Evolutionary conservation across 202 grass and related monocot species (phyloP), one percentile per base, ranked within the genome.

Genomic region (Bolboschoenoplectus hybrid): DNA sequence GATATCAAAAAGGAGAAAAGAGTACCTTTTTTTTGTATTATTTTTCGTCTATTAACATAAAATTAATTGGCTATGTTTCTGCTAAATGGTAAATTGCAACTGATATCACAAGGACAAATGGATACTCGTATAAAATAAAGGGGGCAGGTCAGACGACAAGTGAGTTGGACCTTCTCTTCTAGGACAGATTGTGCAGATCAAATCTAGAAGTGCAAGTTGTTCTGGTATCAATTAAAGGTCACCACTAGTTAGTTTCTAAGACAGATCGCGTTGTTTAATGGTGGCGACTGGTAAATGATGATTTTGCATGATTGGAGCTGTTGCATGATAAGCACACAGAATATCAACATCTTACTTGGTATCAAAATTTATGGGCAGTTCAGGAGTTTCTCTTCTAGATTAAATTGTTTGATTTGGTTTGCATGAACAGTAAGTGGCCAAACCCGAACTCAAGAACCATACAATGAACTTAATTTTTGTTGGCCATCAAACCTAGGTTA

Each of bases 351-450:
- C 81, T 97, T 91, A 1, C 88, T 95, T 82, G 93, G 81, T 72
- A 85, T 95, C 88, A 94, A 95, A 87, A 17, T 95, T 36, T 91
- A 92, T 44, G 91, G 95, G 32, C 95, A 97, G 87, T 95, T 93
- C 93, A 97, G 95, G 95, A 8, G 6, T 52, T 34, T 14, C 39
- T 5, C 32, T 8, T 14, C 26, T n/a, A 74, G 5, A 70, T 46
- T 38, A 17, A 38, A 6, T 50, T 85, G 63, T 1, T 61, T 2
- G 4, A 52, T 81, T 3, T 9, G 40, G 66, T 35, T 36, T 32
- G 50, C 32, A 13, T 7, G 43, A 75, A 50, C 35, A 78, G 11
- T 3, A 56, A 39, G 6, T 35, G 17, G 74, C 46, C 52, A 64
- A 76, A 76, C 20, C 14, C 35, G 64, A 8, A 64, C 52, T 26